Evolutionary conservation across 495 filamentous ascomycete species (phyloP).

Genomic region (Penicillium pancosmium): DNA sequence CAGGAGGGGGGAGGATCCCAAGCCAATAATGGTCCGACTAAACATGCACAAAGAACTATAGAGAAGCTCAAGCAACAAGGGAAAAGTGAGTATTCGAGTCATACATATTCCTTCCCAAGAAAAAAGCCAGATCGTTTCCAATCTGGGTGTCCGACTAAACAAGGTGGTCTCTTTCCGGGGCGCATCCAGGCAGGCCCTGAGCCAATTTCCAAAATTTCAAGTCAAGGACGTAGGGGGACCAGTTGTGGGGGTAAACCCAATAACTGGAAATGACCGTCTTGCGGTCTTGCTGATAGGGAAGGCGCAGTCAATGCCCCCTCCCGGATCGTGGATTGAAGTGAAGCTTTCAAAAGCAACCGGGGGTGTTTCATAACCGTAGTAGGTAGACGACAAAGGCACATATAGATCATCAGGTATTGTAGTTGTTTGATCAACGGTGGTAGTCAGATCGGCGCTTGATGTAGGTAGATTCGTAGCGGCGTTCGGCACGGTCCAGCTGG

Average conservation of each 20-base stretch:
- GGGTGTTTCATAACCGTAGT: background rate
- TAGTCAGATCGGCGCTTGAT: conserved; percentile 35
- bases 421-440: conserved; percentile 30
- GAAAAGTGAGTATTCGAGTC: conserved; percentile 5
- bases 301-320: conserved; percentile 19
- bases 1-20: background rate
- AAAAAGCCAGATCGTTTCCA: conserved; percentile 15
- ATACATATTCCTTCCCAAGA: conserved; percentile 2
- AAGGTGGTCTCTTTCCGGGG: conserved; percentile 16
- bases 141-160: conserved; percentile 17
- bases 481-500: conserved; percentile 41
- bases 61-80: conserved; percentile 3
- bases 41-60: conserved; percentile 18
- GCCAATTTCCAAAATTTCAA: conserved; percentile 3
- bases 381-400: background rate
- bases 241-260: background rate
- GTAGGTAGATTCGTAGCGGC: conserved; percentile 33
- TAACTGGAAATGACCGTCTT: conserved; percentile 19
- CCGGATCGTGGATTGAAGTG: conserved; percentile 12
- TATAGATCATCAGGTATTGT: background rate
- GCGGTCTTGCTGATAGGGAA: conserved; percentile 13
- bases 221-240: conserved; percentile 3
- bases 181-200: conserved; percentile 25
- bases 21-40: conserved; percentile 22
- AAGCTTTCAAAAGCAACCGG: conserved; percentile 17